Base-by-base conservation (phyloP, 106 monocot genomes). In the Posidonia australis region DNA sequence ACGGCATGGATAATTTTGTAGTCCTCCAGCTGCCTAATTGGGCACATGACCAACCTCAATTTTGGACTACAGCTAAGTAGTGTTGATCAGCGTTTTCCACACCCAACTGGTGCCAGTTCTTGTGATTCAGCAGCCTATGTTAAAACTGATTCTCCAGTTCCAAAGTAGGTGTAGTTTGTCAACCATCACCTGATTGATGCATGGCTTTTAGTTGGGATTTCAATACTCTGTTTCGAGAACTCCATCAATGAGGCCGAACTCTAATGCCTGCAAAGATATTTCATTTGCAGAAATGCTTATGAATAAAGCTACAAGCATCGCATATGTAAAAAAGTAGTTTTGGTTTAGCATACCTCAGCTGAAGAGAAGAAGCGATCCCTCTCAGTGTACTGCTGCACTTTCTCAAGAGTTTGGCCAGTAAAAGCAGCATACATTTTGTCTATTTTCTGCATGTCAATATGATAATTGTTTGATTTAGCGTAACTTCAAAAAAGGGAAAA, bases 351-450 rank as follows among this genome's bases (percentile, higher is more conserved):
- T 76, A 92, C 92, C 82, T 96, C 96, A 27, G 87, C 64, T 52
- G 90, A 17, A 59, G 96, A 87, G 42, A 96, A 77, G 69, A 87
- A 90, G 10, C 82, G 79, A 75, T 96, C 90, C 51, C 90, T 87
- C 56, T 96, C 90, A 12, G 96, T 96, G 60, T 87, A 96, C 51
- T 80, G 72, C 20, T 96, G 90, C 45, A 96, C 90, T 76, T 70
- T 79, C 67, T 96, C 96, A 27, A 96, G 36, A 30, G 90, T 11
- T 84, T 84, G 86, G 46, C 90, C 90, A 18, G 90, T 96, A 68
- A 96, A 90, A 48, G 90, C 90, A 66, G 84, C 76, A 81, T 82
- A 96, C 96, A 96, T 96, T 67, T 74, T 76, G 78, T 96, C 96
- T 31, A 96, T 80, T 96, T 90, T 96, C 96, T 96, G 82, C 71